A percentile compares a stretch with the other conserved stretches of the same genome.
These are phyloP conservation scores for Exophiala dermatitidis DNA, from an alignment of 2,329 filamentous ascomycete genomes.

Conservation along the genomic window DNA sequence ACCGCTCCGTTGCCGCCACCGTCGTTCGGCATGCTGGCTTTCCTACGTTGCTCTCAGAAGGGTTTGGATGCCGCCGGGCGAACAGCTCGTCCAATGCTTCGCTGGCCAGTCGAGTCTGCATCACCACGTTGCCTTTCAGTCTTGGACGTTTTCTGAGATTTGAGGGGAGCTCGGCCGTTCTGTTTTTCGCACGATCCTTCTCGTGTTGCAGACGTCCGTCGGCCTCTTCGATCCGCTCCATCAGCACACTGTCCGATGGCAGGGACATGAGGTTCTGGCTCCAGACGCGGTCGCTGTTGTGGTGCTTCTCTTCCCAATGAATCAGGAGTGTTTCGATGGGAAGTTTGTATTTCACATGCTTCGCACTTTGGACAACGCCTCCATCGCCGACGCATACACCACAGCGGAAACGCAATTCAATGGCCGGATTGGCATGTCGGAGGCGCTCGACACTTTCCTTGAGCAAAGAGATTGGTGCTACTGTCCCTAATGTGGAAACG, in stretches of 20 bases:
- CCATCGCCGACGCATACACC: constrained; percentile 17
- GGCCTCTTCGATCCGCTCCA: constrained; percentile 11
- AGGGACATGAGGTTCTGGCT: constrained; percentile 19
- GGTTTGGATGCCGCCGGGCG: neutral
- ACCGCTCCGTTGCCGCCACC: neutral
- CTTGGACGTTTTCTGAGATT: constrained; percentile 18
- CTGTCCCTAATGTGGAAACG: neutral
- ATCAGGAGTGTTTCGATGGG: constrained; percentile 10
- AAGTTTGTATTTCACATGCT: constrained; percentile 15
- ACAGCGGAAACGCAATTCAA: constrained; percentile 23
- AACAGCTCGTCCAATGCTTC: constrained; percentile 19
- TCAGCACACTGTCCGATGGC: constrained; percentile 22
- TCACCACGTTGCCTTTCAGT: constrained; percentile 15
- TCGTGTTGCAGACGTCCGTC: constrained; percentile 18
- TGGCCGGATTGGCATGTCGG: constrained; percentile 12
- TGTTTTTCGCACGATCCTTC: constrained; percentile 11
- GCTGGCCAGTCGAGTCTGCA: constrained; percentile 9
- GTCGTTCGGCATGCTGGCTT: neutral
- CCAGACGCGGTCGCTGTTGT: constrained; percentile 5
- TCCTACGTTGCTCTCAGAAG: neutral
- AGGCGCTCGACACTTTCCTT: constrained; percentile 7
- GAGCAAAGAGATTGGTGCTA: constrained; percentile 7
- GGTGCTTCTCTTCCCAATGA: constrained; percentile 25
- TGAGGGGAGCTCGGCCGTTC: neutral
- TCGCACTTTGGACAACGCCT: constrained; percentile 1